These are phyloP conservation scores for Pythium monospermum DNA, from an alignment of 352 stramenopile genomes.

Conservation along the genomic window DNA sequence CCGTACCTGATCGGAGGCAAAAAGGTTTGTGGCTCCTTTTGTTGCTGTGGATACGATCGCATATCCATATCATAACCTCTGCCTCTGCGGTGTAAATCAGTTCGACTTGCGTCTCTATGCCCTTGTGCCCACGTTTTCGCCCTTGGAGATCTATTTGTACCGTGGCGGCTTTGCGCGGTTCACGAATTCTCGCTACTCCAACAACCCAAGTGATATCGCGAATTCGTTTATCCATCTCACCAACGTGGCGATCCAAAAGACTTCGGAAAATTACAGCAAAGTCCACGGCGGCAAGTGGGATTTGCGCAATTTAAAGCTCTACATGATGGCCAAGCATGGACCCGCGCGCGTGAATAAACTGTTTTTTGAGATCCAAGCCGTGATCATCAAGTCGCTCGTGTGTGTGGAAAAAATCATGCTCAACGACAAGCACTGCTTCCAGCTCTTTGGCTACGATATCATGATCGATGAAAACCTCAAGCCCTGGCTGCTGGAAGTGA, in stretches of 20 bases:
- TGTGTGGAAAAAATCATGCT: conserved; percentile 94
- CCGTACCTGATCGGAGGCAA: conserved; percentile 93
- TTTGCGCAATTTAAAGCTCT: conserved; percentile 88
- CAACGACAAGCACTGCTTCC: conserved; percentile 95
- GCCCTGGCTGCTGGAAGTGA: conserved; percentile 92
- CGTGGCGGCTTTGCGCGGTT: conserved; percentile 90
- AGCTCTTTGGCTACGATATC: conserved; percentile 93
- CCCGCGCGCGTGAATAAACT: conserved; percentile 73
- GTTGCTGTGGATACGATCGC: not conserved
- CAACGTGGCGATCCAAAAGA: conserved; percentile 95
- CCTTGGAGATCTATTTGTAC: conserved; percentile 91
- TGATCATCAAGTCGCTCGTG: conserved; percentile 83
- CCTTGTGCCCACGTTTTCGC: conserved; percentile 90
- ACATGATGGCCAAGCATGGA: conserved; percentile 88
- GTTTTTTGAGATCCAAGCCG: conserved; percentile 89
- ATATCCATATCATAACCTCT: not conserved
- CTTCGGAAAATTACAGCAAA: conserved; percentile 92
- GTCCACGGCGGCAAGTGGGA: conserved; percentile 90
- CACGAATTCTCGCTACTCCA: conserved; percentile 88
- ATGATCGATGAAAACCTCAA: conserved; percentile 92
- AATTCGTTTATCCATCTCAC: conserved; percentile 94
- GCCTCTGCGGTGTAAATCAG: conserved; percentile 22
- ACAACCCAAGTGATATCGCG: conserved; percentile 83
- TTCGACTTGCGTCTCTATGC: conserved; percentile 94
- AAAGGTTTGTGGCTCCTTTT: conserved; percentile 43